Conservation (phyloP, 2,329 filamentous ascomycete genomes). For the Beauveria caledonica region DNA sequence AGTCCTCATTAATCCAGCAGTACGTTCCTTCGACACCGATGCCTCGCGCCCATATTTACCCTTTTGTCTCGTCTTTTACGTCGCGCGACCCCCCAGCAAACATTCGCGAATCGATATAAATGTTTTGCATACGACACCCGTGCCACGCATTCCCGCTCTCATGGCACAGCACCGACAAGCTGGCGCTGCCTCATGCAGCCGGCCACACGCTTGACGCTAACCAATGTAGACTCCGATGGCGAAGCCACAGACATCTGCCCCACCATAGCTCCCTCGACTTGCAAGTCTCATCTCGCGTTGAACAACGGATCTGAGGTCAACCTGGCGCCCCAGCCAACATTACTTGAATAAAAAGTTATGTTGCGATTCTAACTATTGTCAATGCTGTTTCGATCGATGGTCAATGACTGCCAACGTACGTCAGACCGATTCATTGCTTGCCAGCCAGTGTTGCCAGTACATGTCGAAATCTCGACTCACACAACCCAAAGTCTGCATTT, state of each 20-base stretch:
- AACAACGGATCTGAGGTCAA: not conserved
- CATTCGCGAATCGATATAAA: constrained; percentile 3
- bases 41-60: no score
- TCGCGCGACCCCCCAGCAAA: not conserved
- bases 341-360: no score
- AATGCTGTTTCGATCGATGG: not conserved
- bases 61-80: not conserved
- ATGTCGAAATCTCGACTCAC: not conserved
- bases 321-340: not conserved
- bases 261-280: not conserved
- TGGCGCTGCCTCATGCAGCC: not conserved
- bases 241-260: not conserved
- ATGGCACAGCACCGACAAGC: not conserved
- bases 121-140: not conserved
- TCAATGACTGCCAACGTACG: no score
- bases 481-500: not conserved
- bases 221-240: not conserved
- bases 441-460: not conserved
- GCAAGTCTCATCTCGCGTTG: not conserved
- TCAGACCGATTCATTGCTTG: not conserved
- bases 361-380: not conserved
- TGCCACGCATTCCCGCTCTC: not conserved
- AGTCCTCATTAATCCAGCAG: no score
- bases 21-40: not conserved
- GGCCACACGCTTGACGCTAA: not conserved